A percentile compares a stretch with the other conserved stretches of the same genome.
phyloP scores from a whole-genome alignment of 768 basidiomycete species.

The Asterophora lycoperdoides region DNA sequence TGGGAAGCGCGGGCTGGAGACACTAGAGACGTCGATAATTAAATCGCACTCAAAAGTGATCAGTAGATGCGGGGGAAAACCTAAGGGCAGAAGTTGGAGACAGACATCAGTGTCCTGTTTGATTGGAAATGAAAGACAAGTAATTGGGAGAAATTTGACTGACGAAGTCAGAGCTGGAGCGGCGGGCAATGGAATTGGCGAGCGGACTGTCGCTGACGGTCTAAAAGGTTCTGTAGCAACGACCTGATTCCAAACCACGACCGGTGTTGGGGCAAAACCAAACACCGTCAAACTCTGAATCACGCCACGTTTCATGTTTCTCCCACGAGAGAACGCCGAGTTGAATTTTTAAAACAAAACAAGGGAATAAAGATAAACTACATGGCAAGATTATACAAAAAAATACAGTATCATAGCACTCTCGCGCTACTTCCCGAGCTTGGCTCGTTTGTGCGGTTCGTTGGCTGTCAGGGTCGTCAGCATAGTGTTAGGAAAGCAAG shows the following conservation, averaged over 20 bases:
- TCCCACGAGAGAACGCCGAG: slow-evolving; percentile 10
- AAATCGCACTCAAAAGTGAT: slow-evolving; percentile 24
- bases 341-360: slow-evolving; percentile 1
- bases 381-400: background rate
- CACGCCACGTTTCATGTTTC: slow-evolving; percentile 21
- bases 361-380: background rate
- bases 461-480: background rate
- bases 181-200: slow-evolving; percentile 20
- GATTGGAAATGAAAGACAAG: background rate
- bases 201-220: slow-evolving; percentile 39
- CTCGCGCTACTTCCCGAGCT: background rate
- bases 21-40: slow-evolving; percentile 27
- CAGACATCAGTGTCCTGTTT: background rate
- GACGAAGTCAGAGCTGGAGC: slow-evolving; percentile 20
- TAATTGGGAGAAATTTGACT: slow-evolving; percentile 6
- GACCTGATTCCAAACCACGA: slow-evolving; percentile 38
- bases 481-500: background rate
- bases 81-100: slow-evolving; percentile 6
- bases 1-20: slow-evolving; percentile 17
- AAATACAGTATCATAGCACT: background rate
- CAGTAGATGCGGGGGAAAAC: slow-evolving; percentile 23
- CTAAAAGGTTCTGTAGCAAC: slow-evolving; percentile 41
- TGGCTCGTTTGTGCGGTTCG: slow-evolving; percentile 9
- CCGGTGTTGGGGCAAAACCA: slow-evolving; percentile 31
- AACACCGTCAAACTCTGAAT: slow-evolving; percentile 32